Conservation (phyloP, 108 stramenopile species). For the Mayamaea pseudoterrestris region DNA sequence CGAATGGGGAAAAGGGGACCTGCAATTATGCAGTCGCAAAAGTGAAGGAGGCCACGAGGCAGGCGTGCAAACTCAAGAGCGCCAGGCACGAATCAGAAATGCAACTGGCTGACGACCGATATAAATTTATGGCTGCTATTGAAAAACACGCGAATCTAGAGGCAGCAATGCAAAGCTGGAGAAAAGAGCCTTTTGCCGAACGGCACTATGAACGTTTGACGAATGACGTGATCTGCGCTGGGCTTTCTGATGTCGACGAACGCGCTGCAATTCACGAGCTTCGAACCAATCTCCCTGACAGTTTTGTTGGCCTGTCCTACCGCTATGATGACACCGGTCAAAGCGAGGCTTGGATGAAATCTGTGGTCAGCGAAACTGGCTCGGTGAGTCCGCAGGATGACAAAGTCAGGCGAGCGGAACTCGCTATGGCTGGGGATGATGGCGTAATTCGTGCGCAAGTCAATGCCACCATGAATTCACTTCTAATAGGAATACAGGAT, state of each 20-base stretch:
- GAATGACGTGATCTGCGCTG: conserved; percentile 60
- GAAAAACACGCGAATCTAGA: conserved; percentile 37
- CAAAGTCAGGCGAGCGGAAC: conserved; percentile 39
- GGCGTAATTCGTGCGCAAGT: conserved; percentile 79
- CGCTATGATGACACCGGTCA: conserved; percentile 71
- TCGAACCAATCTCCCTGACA: conserved; percentile 51
- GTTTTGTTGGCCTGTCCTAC: conserved; percentile 72
- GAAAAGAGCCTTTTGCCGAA: conserved; percentile 59
- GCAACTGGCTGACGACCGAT: conserved; percentile 38
- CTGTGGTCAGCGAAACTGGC: conserved; percentile 41
- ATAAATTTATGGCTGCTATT: conserved; percentile 32
- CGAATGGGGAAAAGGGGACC: conserved; percentile 11
- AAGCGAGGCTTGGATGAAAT: conserved; percentile 85
- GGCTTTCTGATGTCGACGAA: conserved; percentile 67
- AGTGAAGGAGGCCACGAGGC: conserved; percentile 46
- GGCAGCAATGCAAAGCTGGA: conserved; percentile 65
- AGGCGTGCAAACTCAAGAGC: conserved; percentile 50
- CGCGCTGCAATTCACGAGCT: conserved; percentile 64
- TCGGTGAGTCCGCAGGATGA: conserved; percentile 9
- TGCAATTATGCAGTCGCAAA: no score
- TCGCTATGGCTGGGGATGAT: conserved; percentile 61
- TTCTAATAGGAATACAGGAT: conserved; percentile 73
- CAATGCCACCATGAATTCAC: conserved; percentile 40
- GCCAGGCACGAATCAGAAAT: conserved; percentile 41
- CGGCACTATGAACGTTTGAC: conserved; percentile 57